Evolutionary conservation across 2,329 filamentous ascomycete species (phyloP).

Genomic region (Cordyceps javanica): DNA sequence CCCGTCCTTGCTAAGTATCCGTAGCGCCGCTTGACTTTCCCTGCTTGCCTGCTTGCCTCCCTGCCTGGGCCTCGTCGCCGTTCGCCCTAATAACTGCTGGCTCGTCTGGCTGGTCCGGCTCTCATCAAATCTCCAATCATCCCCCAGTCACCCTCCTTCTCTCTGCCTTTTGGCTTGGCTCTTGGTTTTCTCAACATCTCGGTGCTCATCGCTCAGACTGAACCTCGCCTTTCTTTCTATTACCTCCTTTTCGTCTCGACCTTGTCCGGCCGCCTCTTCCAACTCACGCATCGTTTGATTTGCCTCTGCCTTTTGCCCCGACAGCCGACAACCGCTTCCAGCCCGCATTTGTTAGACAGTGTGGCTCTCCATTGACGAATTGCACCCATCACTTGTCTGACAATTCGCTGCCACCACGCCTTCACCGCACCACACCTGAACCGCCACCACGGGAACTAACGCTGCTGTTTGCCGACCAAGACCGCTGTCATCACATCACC

Average conservation of each 20-base stretch:
- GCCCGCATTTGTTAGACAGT: constrained; percentile 10
- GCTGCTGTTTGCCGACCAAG: neutral
- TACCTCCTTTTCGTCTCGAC: neutral
- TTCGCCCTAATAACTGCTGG: too few species aligned
- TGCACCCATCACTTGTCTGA: neutral
- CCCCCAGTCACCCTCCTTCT: neutral
- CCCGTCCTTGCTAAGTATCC: too few species aligned
- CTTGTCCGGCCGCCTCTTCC: neutral
- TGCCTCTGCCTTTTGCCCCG: neutral
- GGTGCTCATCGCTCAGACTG: neutral
- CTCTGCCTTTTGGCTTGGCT: neutral
- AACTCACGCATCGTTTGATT: neutral
- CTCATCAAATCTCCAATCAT: neutral
- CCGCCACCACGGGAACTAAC: neutral
- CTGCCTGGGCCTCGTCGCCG: too few species aligned
- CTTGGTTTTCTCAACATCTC: neutral
- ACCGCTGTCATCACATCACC: neutral
- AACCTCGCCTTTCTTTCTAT: neutral
- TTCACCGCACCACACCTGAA: neutral
- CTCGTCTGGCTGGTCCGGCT: too few species aligned
- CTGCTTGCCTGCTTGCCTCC: too few species aligned
- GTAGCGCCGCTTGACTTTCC: too few species aligned
- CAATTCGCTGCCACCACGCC: neutral
- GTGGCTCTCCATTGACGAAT: constrained; percentile 8
- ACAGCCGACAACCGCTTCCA: neutral